Evolutionary conservation across 345 rosid species (phyloP), one percentile per base, ranked within the genome.

Genomic region (sweet orange (Citrus sinensis)): DNA sequence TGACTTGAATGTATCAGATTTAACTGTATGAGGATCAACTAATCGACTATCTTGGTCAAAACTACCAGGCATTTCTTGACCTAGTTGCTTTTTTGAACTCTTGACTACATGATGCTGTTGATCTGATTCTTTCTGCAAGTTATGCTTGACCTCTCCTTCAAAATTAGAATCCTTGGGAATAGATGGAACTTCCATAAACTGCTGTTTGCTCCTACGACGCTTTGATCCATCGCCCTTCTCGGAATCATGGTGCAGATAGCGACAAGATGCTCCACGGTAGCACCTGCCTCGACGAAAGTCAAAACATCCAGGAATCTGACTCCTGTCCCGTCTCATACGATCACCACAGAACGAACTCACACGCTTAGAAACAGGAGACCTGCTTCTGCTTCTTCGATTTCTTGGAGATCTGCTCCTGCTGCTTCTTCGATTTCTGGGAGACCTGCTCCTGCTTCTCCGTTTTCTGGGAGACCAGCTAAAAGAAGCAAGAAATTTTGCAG

Each of bases 221-320:
- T 81, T 86, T 58, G 87, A 79, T 76, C 80, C 85, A 22, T 84
- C 87, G 54, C 25, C 67, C 73, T 64, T 86, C 9, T 80, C 85
- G 73, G 70, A 59, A 79, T 81, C 87, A 81, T 87, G 87, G 80
- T 91, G 94, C 78, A 51, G 20, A 76, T 80, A 91, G 34, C 92
- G 91, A 78, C 92, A 91, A 27, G 88, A 84, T 34, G 87, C 83
- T 76, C 91, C 92, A 9, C 92, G 92, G 30, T 83, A 76, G 82
- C 94, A 91, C 85, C 79, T 87, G 70, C 94, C 90, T 24, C 90
- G 86, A 67, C 75, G 81, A 80, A 85, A 91, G 82, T 91, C 86
- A 79, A 91, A 89, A 82, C 94, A 91, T 22, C 75, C 82, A 39
- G 71, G 82, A 75, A 62, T 79, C 65, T 78, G 87, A 75, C 83